Percentiles rank a stretch among this genome's conserved stretches.
Evolutionary conservation across 2,329 filamentous ascomycete genomes (phyloP).

Genomic region (Xylariaceae sp.): DNA sequence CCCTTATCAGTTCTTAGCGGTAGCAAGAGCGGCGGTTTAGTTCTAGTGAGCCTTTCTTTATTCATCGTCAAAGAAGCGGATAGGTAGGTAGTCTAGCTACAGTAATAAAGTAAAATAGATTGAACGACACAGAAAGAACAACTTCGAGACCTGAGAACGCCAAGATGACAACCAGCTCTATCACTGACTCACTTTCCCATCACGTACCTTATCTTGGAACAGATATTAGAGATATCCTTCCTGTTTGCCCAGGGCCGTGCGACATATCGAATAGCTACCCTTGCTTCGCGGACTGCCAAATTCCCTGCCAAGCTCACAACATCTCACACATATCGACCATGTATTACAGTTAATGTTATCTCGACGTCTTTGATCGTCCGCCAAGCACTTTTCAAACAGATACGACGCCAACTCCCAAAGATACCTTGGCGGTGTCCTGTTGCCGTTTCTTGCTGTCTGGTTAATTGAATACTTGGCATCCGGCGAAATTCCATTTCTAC

Average conservation of each 20-base stretch:
- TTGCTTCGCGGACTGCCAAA: not conserved
- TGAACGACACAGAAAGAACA: not conserved
- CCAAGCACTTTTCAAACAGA: constrained; percentile 11
- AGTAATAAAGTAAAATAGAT: too few species aligned
- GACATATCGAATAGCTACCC: not conserved
- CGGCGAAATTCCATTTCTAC: too few species aligned
- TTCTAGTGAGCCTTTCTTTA: not conserved
- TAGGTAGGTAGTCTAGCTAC: too few species aligned
- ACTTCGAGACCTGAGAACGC: constrained; percentile 2
- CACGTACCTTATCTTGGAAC: not conserved
- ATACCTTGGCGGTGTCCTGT: constrained; percentile 1
- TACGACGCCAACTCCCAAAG: not conserved
- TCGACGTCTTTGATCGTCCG: constrained; percentile 1
- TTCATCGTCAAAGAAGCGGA: not conserved
- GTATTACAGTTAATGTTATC: not conserved
- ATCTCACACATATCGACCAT: constrained; percentile 3
- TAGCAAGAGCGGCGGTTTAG: not conserved
- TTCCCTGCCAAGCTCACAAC: not conserved
- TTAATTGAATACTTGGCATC: constrained; percentile 20
- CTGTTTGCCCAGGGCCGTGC: not conserved
- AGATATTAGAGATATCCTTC: too few species aligned
- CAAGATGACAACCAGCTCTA: constrained; percentile 12
- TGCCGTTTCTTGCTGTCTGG: not conserved
- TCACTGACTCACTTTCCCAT: not conserved
- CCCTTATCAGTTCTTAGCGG: not conserved